Percentiles rank a stretch among this genome's conserved stretches.
These are phyloP conservation scores for Neurospora sp. DNA, from an alignment of 495 filamentous ascomycete genomes.

Conservation along the genomic window DNA sequence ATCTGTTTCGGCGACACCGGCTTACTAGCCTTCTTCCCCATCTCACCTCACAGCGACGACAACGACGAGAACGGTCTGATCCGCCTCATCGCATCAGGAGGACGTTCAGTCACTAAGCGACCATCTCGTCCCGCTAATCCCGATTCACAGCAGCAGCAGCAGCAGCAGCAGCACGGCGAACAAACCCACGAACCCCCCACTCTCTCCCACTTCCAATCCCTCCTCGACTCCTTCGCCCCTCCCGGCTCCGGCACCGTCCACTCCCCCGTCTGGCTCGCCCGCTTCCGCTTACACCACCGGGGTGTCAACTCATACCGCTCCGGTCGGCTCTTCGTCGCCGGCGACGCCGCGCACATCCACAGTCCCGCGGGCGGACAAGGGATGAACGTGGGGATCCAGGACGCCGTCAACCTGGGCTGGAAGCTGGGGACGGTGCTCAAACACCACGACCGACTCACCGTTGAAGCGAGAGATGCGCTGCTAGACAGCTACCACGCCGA, in stretches of 20 bases:
- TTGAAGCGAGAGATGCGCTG: conserved; percentile 10
- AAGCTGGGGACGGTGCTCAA: conserved; percentile 33
- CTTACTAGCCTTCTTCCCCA: conserved; percentile 21
- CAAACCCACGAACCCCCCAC: conserved; percentile 15
- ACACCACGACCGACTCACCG: background rate
- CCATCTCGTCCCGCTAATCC: background rate
- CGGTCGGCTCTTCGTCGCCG: conserved; percentile 41
- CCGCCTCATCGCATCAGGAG: conserved; percentile 22
- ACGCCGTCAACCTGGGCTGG: conserved; percentile 52
- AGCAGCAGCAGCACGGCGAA: background rate
- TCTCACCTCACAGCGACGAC: background rate
- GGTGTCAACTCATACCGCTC: conserved; percentile 25
- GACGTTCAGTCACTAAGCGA: conserved; percentile 5
- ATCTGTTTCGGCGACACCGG: conserved; percentile 17
- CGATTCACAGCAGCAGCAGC: too few relatives aligned
- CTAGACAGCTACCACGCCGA: conserved; percentile 32
- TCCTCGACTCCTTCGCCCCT: conserved; percentile 19
- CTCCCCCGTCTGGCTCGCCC: conserved; percentile 28
- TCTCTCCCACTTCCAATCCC: conserved; percentile 22
- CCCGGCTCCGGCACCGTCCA: conserved; percentile 22
- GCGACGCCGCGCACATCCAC: conserved; percentile 52
- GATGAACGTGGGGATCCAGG: conserved; percentile 52
- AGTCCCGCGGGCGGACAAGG: conserved; percentile 49
- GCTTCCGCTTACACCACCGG: conserved; percentile 31
- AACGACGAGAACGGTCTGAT: conserved; percentile 6